Evolutionary conservation across 1,139 yeast genomes (phyloP), one percentile per base, ranked within the genome.

Genomic region (Insectozyma bohioensis): DNA sequence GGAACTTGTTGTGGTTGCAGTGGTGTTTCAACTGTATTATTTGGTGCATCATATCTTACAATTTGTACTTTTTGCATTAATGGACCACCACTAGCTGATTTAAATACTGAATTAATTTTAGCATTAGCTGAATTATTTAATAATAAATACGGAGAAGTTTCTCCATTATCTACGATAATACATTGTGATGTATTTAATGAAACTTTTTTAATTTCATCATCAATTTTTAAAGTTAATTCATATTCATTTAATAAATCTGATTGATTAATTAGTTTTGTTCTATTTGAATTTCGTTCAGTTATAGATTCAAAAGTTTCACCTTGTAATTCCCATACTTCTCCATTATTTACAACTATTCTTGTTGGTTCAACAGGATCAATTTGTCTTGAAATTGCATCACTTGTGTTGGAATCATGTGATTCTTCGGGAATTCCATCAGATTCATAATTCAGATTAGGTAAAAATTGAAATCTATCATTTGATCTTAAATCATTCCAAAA

Each of bases 101-200:
- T 38, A 31, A 55, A 51, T 0, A 24, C 33, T 4, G 45, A 37
- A 26, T 51, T 42, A 14, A 67, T 39, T 30, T 58, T 58, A 3
- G 64, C 56, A 10, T 54, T 41, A 0, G 70, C 77, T 4, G 64
- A 41, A 3, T 59, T 58, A 36, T 58, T 68, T 14, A 71, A 36
- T 26, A 70, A 47, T 7, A 70, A 35, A 34, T 70, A 71, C 2
- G 75, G 74, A n/a, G 49, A 52, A 24, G 54, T 56, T 4, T 41
- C 43, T 1, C 51, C 53, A 19, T 61, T 45, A 32, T 67, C 70
- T 4, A 70, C 72, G 4, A 71, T 43, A 11, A 71, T 66, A 40
- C 75, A 68, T 32, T 72, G 72, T 8, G 68, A 63, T 0, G 70
- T 51, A 34, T 56, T 61, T 33, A 71, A 49, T 2, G 38, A 34